These are phyloP conservation scores for Andrographis paniculata DNA, from an alignment of 305 asterid species.

Conservation along the genomic window DNA sequence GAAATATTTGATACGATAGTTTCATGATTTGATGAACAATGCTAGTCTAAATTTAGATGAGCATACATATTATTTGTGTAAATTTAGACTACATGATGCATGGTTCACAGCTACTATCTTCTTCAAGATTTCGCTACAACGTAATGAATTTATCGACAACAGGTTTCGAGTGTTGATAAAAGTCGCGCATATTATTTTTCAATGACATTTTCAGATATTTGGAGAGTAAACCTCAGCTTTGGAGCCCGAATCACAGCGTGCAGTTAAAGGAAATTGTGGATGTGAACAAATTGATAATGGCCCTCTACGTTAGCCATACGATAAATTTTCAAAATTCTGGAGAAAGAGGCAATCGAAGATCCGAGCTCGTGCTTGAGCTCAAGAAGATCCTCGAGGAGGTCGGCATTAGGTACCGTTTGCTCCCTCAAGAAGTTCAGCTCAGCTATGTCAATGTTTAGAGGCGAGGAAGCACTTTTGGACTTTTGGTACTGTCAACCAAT, in stretches of 20 bases:
- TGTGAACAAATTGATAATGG: constrained; percentile 63
- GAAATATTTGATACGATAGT: too few relatives aligned
- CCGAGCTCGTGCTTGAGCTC: constrained; percentile 44
- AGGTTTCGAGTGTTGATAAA: too few relatives aligned
- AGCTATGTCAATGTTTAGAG: constrained; percentile 19
- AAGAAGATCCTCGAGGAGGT: constrained; percentile 45
- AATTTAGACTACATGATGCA: too few relatives aligned
- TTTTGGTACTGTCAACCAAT: too few relatives aligned
- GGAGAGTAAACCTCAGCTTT: constrained; percentile 48
- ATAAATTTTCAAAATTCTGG: constrained; percentile 49
- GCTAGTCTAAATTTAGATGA: too few relatives aligned
- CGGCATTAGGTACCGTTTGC: constrained; percentile 44
- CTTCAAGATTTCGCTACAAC: too few relatives aligned
- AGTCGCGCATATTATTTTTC: too few relatives aligned
- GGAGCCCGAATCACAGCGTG: constrained; percentile 53
- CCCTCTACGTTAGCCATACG: constrained; percentile 47
- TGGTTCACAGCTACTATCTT: too few relatives aligned
- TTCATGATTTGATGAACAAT: too few relatives aligned
- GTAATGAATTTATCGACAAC: too few relatives aligned
- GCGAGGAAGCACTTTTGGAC: too few relatives aligned
- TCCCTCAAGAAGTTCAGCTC: constrained; percentile 54
- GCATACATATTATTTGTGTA: too few relatives aligned
- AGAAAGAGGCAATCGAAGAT: constrained; percentile 44
- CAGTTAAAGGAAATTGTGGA: constrained; percentile 50
- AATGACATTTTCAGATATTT: constrained; percentile 48